A percentile compares a stretch with the other conserved stretches of the same genome.
Conservation (phyloP, 2,329 filamentous ascomycete species). For the Achaetomium macrosporum region DNA sequence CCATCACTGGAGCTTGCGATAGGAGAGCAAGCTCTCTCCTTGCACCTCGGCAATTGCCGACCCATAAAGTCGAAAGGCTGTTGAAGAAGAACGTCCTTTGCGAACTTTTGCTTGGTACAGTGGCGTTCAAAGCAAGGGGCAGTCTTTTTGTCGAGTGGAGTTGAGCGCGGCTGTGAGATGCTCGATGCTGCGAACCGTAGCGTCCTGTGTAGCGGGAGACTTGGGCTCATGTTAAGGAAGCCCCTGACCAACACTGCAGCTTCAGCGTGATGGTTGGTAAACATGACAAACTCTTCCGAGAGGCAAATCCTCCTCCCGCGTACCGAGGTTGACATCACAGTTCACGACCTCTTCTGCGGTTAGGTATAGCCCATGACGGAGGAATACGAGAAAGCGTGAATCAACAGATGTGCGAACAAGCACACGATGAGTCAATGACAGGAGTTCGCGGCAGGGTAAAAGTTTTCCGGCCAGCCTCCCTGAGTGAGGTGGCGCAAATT, state of each 20-base stretch:
- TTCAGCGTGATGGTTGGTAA: neutral
- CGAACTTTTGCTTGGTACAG: too few species aligned
- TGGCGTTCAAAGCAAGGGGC: too few species aligned
- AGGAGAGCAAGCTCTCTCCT: too few species aligned
- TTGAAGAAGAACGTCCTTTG: too few species aligned
- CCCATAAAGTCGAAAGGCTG: too few species aligned
- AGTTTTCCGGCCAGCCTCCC: neutral
- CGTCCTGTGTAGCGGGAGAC: neutral
- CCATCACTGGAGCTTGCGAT: too few species aligned
- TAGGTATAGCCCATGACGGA: too few species aligned
- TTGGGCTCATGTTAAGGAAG: neutral
- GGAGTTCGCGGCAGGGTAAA: neutral
- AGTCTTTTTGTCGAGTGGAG: too few species aligned
- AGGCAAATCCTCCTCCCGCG: neutral
- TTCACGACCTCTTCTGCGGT: too few species aligned
- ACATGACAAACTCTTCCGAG: too few species aligned
- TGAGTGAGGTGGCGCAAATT: conserved; percentile 10
- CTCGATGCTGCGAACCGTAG: neutral
- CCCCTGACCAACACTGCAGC: neutral
- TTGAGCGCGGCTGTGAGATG: neutral
- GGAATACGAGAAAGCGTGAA: neutral
- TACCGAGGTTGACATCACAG: too few species aligned
- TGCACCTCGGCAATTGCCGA: too few species aligned
- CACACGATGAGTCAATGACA: neutral
- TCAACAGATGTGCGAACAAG: neutral